These are phyloP conservation scores for Kalaharituber pfeilii DNA, from an alignment of 2,329 filamentous ascomycete genomes.

Conservation along the genomic window DNA sequence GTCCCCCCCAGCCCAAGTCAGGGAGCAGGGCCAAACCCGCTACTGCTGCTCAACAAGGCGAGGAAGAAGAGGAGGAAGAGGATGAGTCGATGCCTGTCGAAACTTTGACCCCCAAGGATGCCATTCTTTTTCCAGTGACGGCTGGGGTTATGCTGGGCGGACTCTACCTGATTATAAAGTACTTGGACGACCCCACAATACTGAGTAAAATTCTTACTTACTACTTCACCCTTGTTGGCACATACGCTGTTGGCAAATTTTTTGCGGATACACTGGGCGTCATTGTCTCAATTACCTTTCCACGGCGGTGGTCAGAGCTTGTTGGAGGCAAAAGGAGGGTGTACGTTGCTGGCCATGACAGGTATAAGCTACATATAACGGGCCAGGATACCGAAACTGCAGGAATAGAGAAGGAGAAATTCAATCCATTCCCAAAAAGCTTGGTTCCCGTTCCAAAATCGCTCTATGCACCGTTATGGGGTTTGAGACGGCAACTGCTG, in stretches of 20 bases:
- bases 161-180: slow-evolving; percentile 79
- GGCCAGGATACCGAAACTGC: slow-evolving; percentile 1
- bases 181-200: slow-evolving; percentile 61
- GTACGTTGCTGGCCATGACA: slow-evolving; percentile 14
- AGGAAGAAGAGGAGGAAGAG: slow-evolving; percentile 38
- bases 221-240: slow-evolving; percentile 65
- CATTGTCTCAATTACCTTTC: slow-evolving; percentile 51
- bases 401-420: neutral
- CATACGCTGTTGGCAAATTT: slow-evolving; percentile 59
- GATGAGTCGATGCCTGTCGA: slow-evolving; percentile 40
- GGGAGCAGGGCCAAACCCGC: slow-evolving; percentile 1
- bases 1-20: slow-evolving; percentile 11
- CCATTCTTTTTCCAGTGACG: slow-evolving; percentile 65
- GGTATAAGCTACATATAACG: slow-evolving; percentile 9
- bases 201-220: slow-evolving; percentile 67
- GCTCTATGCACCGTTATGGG: slow-evolving; percentile 11
- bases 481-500: slow-evolving; percentile 9
- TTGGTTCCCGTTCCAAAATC: slow-evolving; percentile 6
- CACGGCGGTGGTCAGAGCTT: slow-evolving; percentile 25
- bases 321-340: slow-evolving; percentile 7
- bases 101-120: slow-evolving; percentile 58
- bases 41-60: slow-evolving; percentile 25
- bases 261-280: slow-evolving; percentile 55
- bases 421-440: slow-evolving; percentile 4
- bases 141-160: slow-evolving; percentile 54